phyloP scores from a whole-genome alignment of 495 filamentous ascomycete genomes.

The Hypoxylon cercidicola region DNA sequence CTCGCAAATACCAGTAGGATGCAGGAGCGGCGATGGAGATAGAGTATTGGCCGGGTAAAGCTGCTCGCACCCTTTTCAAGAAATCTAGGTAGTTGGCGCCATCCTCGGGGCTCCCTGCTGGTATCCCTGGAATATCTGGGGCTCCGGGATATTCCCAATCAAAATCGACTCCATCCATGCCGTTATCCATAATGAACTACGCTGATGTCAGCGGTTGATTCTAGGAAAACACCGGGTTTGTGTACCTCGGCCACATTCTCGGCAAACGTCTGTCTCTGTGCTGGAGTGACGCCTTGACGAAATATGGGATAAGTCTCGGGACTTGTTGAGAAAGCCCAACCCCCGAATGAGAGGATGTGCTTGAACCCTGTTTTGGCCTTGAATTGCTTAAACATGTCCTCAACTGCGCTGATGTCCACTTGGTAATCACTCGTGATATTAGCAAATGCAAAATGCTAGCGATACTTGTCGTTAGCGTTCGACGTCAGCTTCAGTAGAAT shows the following conservation, averaged over 20 bases:
- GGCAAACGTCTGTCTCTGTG: constrained; percentile 32
- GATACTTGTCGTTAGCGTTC: background rate
- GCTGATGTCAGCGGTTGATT: background rate
- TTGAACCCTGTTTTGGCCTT: constrained; percentile 9
- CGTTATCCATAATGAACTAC: constrained; percentile 35
- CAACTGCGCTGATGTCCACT: background rate
- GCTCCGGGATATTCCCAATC: constrained; percentile 44
- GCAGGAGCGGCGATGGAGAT: background rate
- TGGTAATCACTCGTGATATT: background rate
- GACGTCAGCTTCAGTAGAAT: background rate
- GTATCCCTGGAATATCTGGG: constrained; percentile 54
- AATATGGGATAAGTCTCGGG: constrained; percentile 24
- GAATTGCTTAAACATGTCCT: background rate
- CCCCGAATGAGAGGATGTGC: constrained; percentile 36
- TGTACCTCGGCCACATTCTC: constrained; percentile 23
- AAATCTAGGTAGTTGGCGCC: constrained; percentile 45
- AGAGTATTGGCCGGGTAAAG: background rate
- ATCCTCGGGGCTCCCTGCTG: constrained; percentile 38
- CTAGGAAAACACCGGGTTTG: no score
- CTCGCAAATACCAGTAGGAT: background rate
- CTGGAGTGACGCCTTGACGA: constrained; percentile 26
- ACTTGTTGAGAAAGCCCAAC: constrained; percentile 37
- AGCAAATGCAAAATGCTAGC: background rate
- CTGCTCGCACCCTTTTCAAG: background rate
- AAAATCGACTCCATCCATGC: constrained; percentile 44